These are phyloP conservation scores for Coprinellus aureogranulatus DNA, from an alignment of 768 basidiomycete species.

Conservation along the genomic window DNA sequence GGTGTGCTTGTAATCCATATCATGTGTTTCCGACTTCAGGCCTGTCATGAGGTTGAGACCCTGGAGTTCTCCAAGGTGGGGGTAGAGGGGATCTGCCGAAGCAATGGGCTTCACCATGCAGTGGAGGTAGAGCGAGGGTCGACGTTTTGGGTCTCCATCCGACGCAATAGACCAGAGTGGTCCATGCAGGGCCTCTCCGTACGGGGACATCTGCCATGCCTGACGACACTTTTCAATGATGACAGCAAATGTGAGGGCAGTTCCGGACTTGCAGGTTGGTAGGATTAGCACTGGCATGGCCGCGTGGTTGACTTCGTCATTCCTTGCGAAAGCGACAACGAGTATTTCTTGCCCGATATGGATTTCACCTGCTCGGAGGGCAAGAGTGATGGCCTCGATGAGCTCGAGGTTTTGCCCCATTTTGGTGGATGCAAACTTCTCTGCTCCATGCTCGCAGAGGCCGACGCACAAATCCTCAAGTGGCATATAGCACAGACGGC, in stretches of 20 bases:
- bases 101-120: conserved; percentile 17
- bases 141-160: conserved; percentile 20
- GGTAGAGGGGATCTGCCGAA: conserved; percentile 8
- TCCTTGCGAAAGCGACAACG: conserved; percentile 22
- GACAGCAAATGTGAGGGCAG: conserved; percentile 6
- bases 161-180: conserved; percentile 16
- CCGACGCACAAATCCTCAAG: conserved; percentile 22
- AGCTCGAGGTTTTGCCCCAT: conserved; percentile 17
- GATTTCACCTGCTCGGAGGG: conserved; percentile 17
- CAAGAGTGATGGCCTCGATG: conserved; percentile 11
- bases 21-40: conserved; percentile 14
- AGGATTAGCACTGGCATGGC: conserved; percentile 18
- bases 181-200: conserved; percentile 19
- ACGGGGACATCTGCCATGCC: conserved; percentile 22
- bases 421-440: conserved; percentile 8
- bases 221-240: conserved; percentile 15
- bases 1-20: conserved; percentile 20
- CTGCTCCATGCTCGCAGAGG: conserved; percentile 23
- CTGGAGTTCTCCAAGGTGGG: conserved; percentile 10
- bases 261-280: conserved; percentile 21
- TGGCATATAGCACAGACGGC: conserved; percentile 20
- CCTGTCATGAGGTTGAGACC: conserved; percentile 17
- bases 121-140: conserved; percentile 18
- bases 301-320: conserved; percentile 16
- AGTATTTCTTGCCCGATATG: conserved; percentile 28